phyloP scores from a whole-genome alignment of 805 yeast species.

The Cyberlindnera lachancei region DNA sequence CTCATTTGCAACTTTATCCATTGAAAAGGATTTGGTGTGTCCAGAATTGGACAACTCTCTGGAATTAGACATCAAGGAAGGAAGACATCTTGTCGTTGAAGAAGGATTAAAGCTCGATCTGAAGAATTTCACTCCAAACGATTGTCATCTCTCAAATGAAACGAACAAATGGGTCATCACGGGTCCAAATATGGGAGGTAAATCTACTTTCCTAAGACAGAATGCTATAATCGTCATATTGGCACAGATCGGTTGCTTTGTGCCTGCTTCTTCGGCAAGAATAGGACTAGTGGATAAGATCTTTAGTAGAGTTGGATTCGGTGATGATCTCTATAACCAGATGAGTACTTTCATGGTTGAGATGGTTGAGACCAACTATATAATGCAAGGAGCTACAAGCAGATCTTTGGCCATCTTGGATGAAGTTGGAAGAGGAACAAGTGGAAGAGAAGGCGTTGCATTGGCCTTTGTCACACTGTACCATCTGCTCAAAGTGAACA shows the following conservation, averaged over 20 bases:
- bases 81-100: slow-evolving; percentile 86
- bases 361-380: slow-evolving; percentile 88
- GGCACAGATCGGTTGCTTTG: slow-evolving; percentile 85
- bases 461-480: slow-evolving; percentile 94
- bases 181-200: slow-evolving; percentile 98
- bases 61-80: slow-evolving; percentile 45
- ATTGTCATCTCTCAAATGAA: slow-evolving; percentile 51
- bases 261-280: slow-evolving; percentile 75
- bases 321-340: slow-evolving; percentile 93
- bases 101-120: slow-evolving; percentile 39
- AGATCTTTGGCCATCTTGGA: slow-evolving; percentile 86
- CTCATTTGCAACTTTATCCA: slow-evolving; percentile 66
- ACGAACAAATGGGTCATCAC: slow-evolving; percentile 69
- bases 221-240: slow-evolving; percentile 80
- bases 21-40: slow-evolving; percentile 56
- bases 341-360: slow-evolving; percentile 95
- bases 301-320: slow-evolving; percentile 93
- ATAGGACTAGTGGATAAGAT: slow-evolving; percentile 84
- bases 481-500: slow-evolving; percentile 61
- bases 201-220: slow-evolving; percentile 86
- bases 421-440: slow-evolving; percentile 79
- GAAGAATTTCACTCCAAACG: slow-evolving; percentile 69
- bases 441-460: slow-evolving; percentile 94
- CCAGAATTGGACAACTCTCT: slow-evolving; percentile 53
- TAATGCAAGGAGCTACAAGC: slow-evolving; percentile 68